Evolutionary conservation across 2,329 filamentous ascomycete species (phyloP), one percentile per base, ranked within the genome.

Genomic region (Aspergillus luchuensis): DNA sequence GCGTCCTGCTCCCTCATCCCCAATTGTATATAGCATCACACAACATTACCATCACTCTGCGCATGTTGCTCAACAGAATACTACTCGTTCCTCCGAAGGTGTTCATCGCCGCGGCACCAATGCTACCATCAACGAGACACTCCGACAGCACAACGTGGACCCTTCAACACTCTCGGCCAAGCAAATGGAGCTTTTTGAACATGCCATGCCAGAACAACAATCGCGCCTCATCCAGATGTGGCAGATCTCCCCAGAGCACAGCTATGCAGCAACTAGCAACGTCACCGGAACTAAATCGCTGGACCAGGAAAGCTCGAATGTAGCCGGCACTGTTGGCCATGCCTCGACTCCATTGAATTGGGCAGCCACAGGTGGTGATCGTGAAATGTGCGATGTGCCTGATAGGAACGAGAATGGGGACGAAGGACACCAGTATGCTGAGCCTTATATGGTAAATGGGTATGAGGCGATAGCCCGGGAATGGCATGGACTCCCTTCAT

Each of bases 11-110:
- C 66, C 74, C 47, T 23, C 8, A 25, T 33, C 53, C 74, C 81
- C 82, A 21, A 88, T 91, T 64, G 81, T 85, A 63, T 96, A 95
- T 79, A 88, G 84, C 60, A 86, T 91, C 67, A 90, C 91, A 8
- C 89, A 91, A 71, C 92, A 96, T 75, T 96, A 96, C 75, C 89
- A 89, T 65, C 91, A 93, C 72, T 92, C 91, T 8, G 81, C 89
- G 48, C 91, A 96, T 73, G 72, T 88, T 63, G 81, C 73, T 51
- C 76, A 78, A 19, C 80, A 81, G 57, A 74, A 82, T 5, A 78
- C 78, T 28, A 78, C 8, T 78, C 80, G 67, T 79, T 77, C 38
- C 63, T 49, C 81, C 30, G 17, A 48, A 38, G 39, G 15, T 25
- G 28, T 84, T 59, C 76, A 38, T 7, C 15, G 11, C 45, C 82